These are phyloP conservation scores for Uromyces viciae-fabae DNA, from an alignment of 1,284 basidiomycete genomes.

Conservation along the genomic window DNA sequence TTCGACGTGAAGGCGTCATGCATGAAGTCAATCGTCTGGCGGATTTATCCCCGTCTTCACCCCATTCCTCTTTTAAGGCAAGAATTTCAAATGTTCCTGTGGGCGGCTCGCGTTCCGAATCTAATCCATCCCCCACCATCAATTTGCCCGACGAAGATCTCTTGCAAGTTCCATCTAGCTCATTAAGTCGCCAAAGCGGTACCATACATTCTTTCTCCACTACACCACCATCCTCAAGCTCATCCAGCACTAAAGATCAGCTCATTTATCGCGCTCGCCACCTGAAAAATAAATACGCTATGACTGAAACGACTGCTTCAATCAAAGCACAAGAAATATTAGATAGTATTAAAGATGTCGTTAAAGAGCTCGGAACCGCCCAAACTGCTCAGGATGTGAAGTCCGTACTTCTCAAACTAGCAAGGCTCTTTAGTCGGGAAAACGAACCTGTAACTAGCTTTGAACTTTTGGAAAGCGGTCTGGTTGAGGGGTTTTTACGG, in stretches of 20 bases:
- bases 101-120: constrained; percentile 23
- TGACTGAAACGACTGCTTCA: constrained; percentile 34
- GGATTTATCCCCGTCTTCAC: constrained; percentile 58
- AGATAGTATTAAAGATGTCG: constrained; percentile 60
- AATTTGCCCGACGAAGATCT: constrained; percentile 13
- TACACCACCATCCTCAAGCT: constrained; percentile 11
- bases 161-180: constrained; percentile 5
- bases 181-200: constrained; percentile 3
- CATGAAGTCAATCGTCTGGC: constrained; percentile 71
- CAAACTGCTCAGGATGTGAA: constrained; percentile 66
- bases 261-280: constrained; percentile 46
- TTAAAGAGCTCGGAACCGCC: constrained; percentile 63
- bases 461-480: constrained; percentile 86
- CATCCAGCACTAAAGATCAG: constrained; percentile 30
- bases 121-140: neutral
- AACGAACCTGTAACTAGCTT: constrained; percentile 81
- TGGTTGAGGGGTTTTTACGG: constrained; percentile 78
- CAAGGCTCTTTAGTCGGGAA: constrained; percentile 70
- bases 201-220: constrained; percentile 22
- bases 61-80: constrained; percentile 56
- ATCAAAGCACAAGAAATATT: constrained; percentile 63
- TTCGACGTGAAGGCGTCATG: constrained; percentile 87
- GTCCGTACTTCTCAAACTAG: constrained; percentile 67
- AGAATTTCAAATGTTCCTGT: constrained; percentile 34
- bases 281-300: constrained; percentile 30